A percentile compares a stretch with the other conserved stretches of the same genome.
Evolutionary conservation across 2,329 filamentous ascomycete species (phyloP).

Genomic region (Calcarisporium arbuscula): DNA sequence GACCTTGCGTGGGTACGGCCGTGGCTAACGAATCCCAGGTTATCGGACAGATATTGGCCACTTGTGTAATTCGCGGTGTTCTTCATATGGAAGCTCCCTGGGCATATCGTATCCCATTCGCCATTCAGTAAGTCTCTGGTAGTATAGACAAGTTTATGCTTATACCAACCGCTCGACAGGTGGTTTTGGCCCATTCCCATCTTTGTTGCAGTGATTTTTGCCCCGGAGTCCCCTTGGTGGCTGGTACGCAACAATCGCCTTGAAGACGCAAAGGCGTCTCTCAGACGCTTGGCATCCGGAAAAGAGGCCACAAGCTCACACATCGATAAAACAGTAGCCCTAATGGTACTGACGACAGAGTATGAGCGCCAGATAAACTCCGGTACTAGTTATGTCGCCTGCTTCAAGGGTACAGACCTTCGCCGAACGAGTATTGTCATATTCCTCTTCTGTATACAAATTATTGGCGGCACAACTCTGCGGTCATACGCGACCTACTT

Average conservation of each 20-base stretch:
- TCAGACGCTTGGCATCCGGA: conserved; percentile 6
- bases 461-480: conserved; percentile 27
- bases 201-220: conserved; percentile 6
- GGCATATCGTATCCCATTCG: conserved; percentile 19
- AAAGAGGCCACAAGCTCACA: conserved; percentile 7
- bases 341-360: conserved; percentile 4
- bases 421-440: conserved; percentile 30
- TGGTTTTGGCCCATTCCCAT: conserved; percentile 17
- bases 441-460: conserved; percentile 28
- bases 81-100: too few species aligned
- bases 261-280: conserved; percentile 18
- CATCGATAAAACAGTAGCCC: conserved; percentile 7
- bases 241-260: conserved; percentile 26
- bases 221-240: conserved; percentile 35
- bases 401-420: conserved; percentile 31
- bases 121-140: too few species aligned
- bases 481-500: conserved; percentile 36
- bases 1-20: too few species aligned
- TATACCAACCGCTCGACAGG: too few species aligned
- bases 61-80: too few species aligned
- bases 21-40: too few species aligned
- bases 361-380: conserved; percentile 14
- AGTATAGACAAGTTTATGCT: too few species aligned
- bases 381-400: conserved; percentile 25
- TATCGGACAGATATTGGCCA: too few species aligned